These are phyloP conservation scores for Dothideomycetes sp. DNA, from an alignment of 2,329 filamentous ascomycete genomes.

Conservation along the genomic window DNA sequence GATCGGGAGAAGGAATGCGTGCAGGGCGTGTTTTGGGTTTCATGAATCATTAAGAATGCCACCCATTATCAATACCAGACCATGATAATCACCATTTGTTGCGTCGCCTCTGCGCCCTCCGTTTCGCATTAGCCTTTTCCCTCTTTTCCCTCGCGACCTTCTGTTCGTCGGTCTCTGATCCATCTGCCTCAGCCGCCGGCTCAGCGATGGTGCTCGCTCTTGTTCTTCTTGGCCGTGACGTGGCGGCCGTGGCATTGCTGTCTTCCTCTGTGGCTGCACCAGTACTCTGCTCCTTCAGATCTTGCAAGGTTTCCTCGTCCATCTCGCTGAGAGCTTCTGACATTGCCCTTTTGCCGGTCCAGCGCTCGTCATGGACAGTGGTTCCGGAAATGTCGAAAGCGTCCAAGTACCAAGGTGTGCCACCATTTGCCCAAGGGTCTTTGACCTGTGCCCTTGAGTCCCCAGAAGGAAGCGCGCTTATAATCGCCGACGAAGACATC, in stretches of 20 bases:
- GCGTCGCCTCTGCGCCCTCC: constrained; percentile 7
- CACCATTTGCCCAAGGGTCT: constrained; percentile 48
- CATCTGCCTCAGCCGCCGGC: neutral
- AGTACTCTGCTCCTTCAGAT: constrained; percentile 21
- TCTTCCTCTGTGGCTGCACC: constrained; percentile 3
- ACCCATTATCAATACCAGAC: neutral
- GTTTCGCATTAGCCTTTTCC: constrained; percentile 10
- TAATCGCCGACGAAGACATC: neutral
- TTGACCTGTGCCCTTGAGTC: constrained; percentile 19
- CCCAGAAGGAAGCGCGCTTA: too few relatives aligned
- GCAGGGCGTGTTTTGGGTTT: too few relatives aligned
- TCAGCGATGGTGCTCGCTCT: constrained; percentile 3
- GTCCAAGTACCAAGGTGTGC: constrained; percentile 79
- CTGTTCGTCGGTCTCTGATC: constrained; percentile 7
- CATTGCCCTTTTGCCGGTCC: constrained; percentile 56
- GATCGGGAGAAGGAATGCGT: too few relatives aligned
- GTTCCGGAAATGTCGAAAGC: constrained; percentile 71
- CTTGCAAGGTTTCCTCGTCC: constrained; percentile 79
- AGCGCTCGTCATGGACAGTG: constrained; percentile 64
- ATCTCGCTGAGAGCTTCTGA: constrained; percentile 78
- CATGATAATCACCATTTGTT: neutral
- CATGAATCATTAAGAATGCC: too few relatives aligned
- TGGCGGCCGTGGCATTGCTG: constrained; percentile 1
- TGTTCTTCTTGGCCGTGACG: constrained; percentile 2
- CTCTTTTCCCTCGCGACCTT: constrained; percentile 6